Conservation (phyloP, 306 rosid genomes). For the Arachis hypogaea region DNA sequence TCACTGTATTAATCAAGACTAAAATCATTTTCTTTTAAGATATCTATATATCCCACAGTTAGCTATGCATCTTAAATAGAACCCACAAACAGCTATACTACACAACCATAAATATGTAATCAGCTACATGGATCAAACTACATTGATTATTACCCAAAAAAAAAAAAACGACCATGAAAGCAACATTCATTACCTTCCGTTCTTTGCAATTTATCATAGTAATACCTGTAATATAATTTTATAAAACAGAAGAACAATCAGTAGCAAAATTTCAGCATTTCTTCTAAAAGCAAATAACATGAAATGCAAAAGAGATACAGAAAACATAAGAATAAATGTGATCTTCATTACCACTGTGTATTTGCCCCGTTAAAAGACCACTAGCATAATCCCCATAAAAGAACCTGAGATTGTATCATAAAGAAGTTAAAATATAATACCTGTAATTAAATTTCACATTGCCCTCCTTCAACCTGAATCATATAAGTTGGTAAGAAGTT, state of each 20-base stretch:
- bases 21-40: too few relatives aligned
- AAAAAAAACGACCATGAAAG: conserved; percentile 19
- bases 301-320: background rate
- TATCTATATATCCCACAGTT: background rate
- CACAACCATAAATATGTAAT: background rate
- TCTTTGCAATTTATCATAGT: conserved; percentile 63
- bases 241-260: conserved; percentile 16
- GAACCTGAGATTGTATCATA: background rate
- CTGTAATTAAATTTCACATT: conserved; percentile 74
- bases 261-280: conserved; percentile 6
- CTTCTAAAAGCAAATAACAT: background rate
- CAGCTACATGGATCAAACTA: too few relatives aligned
- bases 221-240: conserved; percentile 49
- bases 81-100: background rate
- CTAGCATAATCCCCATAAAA: background rate
- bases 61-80: background rate
- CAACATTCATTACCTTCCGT: conserved; percentile 68
- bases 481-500: conserved; percentile 41
- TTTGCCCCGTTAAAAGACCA: conserved; percentile 19
- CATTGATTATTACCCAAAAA: background rate
- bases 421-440: conserved; percentile 27
- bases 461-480: conserved; percentile 81
- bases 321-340: conserved; percentile 13
- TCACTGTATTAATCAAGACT: too few relatives aligned
- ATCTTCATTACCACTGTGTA: conserved; percentile 18